Conservation (phyloP, 371 early-diverging fungal species). For the Coemansia sp. region DNA sequence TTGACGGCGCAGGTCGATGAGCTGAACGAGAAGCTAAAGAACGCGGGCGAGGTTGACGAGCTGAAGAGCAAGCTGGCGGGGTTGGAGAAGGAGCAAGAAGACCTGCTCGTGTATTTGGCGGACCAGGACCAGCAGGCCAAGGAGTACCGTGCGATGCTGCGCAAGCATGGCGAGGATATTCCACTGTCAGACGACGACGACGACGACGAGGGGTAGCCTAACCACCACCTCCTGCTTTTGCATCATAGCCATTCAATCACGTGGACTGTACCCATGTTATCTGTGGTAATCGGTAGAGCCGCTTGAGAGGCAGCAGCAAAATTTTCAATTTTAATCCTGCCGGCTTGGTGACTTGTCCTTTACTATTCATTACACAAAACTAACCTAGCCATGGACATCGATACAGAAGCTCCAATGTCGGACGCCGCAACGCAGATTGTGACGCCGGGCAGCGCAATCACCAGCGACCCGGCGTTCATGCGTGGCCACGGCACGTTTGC, state of each 20-base stretch:
- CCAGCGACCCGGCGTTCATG: slow-evolving; percentile 73
- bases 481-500: slow-evolving; percentile 97
- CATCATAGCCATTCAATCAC: background rate
- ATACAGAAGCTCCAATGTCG: slow-evolving; percentile 10
- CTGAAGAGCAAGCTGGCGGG: slow-evolving; percentile 51
- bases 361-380: background rate
- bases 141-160: slow-evolving; percentile 61
- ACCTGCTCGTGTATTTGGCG: slow-evolving; percentile 82
- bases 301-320: too few relatives aligned
- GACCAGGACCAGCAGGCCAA: slow-evolving; percentile 75
- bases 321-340: too few relatives aligned
- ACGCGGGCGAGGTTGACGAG: slow-evolving; percentile 28
- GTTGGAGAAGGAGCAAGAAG: slow-evolving; percentile 86
- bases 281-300: background rate
- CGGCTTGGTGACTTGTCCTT: too few relatives aligned
- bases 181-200: slow-evolving; percentile 57
- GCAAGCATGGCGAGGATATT: slow-evolving; percentile 60
- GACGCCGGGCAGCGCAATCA: slow-evolving; percentile 86
- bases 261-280: background rate
- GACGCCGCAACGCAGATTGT: slow-evolving; percentile 60
- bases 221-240: background rate
- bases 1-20: slow-evolving; percentile 50
- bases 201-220: slow-evolving; percentile 4
- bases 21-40: slow-evolving; percentile 35
- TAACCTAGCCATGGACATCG: slow-evolving; percentile 26